phyloP scores from a whole-genome alignment of 768 basidiomycete species.

The Amylocystis lapponica region DNA sequence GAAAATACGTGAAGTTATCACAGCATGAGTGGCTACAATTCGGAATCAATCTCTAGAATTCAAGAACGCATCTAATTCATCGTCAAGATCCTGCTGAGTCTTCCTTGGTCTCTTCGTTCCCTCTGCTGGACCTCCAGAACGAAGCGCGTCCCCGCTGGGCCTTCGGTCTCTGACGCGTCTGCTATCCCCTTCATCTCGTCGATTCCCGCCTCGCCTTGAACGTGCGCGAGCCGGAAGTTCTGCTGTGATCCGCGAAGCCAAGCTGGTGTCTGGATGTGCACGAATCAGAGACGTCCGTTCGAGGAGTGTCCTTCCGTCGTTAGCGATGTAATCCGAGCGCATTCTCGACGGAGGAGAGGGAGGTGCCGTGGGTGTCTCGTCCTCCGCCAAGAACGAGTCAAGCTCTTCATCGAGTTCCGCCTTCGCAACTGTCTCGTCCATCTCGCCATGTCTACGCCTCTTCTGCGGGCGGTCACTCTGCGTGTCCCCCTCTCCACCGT shows the following conservation, averaged over 20 bases:
- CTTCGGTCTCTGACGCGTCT: constrained; percentile 11
- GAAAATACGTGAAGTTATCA: no score
- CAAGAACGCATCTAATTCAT: constrained; percentile 76
- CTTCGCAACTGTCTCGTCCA: constrained; percentile 30
- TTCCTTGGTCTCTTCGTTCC: constrained; percentile 39
- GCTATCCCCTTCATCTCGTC: constrained; percentile 17
- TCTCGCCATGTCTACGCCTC: constrained; percentile 28
- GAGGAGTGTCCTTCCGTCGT: constrained; percentile 45
- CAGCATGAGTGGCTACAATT: no score
- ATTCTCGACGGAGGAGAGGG: constrained; percentile 57
- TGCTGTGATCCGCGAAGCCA: constrained; percentile 41
- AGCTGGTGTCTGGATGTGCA: constrained; percentile 28
- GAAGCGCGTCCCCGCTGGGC: constrained; percentile 10
- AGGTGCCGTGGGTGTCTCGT: constrained; percentile 22
- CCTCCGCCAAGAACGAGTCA: constrained; percentile 59
- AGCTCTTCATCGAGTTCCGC: constrained; percentile 60
- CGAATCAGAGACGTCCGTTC: constrained; percentile 50
- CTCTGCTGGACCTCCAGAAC: constrained; percentile 28
- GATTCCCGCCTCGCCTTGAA: constrained; percentile 11
- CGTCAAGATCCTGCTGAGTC: constrained; percentile 75
- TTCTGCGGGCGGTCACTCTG: constrained; percentile 22
- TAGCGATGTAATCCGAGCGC: constrained; percentile 58
- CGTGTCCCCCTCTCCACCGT: constrained; percentile 23
- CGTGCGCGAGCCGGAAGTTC: constrained; percentile 40
- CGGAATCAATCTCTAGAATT: constrained; percentile 42